Percentiles rank a stretch among this genome's conserved stretches.
Conservation (phyloP, 148 eudicot species). For the Pharnaceum exiguum region DNA sequence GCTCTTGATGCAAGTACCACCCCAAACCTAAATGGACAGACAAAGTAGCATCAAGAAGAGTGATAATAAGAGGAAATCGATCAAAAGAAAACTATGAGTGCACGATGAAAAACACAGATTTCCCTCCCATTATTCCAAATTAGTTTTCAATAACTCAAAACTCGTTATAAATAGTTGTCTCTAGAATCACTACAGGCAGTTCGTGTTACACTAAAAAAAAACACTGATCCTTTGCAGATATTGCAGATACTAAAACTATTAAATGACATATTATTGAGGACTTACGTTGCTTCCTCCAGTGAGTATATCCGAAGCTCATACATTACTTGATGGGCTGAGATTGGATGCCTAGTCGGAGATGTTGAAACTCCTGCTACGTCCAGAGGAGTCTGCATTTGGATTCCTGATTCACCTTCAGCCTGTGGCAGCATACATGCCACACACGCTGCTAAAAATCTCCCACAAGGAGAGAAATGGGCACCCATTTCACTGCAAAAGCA, state of each 20-base stretch:
- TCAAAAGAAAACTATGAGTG: background rate
- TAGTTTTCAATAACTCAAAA: too few relatives aligned
- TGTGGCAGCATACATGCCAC: slow-evolving; percentile 88
- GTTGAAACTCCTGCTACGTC: slow-evolving; percentile 57
- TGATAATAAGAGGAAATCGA: background rate
- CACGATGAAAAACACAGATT: background rate
- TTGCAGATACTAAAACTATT: background rate
- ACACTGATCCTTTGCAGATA: too few relatives aligned
- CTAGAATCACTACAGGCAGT: too few relatives aligned
- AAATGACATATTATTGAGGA: slow-evolving; percentile 10
- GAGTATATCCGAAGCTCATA: slow-evolving; percentile 98
- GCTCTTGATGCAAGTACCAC: slow-evolving; percentile 88
- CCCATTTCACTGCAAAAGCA: slow-evolving; percentile 92
- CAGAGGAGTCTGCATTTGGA: slow-evolving; percentile 48
- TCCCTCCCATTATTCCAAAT: too few relatives aligned
- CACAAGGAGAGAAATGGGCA: slow-evolving; percentile 99
- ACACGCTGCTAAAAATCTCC: slow-evolving; percentile 94
- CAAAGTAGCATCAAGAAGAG: background rate
- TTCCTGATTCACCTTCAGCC: slow-evolving; percentile 63
- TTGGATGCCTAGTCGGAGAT: slow-evolving; percentile 97
- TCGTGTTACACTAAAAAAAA: background rate
- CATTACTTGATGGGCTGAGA: slow-evolving; percentile 83
- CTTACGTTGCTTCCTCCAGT: slow-evolving; percentile 90
- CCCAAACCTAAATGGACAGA: slow-evolving; percentile 58
- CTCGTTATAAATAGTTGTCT: too few relatives aligned